phyloP scores from a whole-genome alignment of 371 early-diverging fungal species.

The Parasitella parasitica region DNA sequence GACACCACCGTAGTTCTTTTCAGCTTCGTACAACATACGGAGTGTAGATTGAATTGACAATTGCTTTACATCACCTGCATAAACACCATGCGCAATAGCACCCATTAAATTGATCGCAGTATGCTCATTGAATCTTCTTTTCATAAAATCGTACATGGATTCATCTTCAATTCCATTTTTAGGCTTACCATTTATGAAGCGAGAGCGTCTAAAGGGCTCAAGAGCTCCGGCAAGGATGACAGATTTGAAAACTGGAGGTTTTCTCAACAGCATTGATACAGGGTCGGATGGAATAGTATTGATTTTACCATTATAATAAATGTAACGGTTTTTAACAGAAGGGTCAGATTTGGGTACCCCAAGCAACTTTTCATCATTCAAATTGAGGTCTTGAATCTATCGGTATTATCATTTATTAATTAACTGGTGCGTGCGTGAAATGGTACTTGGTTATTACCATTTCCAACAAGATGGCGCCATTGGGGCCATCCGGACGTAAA shows the following conservation, averaged over 20 bases:
- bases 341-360: constrained; percentile 66
- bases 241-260: constrained; percentile 54
- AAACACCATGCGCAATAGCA: constrained; percentile 90
- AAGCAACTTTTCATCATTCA: constrained; percentile 38
- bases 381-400: constrained; percentile 23
- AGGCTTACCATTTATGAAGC: constrained; percentile 59
- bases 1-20: constrained; percentile 70
- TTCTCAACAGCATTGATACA: constrained; percentile 42
- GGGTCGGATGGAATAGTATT: constrained; percentile 62
- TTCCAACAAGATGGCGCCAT: constrained; percentile 75
- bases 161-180: constrained; percentile 41
- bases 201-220: constrained; percentile 70
- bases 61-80: constrained; percentile 81
- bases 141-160: constrained; percentile 63
- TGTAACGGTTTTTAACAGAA: constrained; percentile 80
- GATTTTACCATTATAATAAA: constrained; percentile 70
- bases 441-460: too few relatives aligned
- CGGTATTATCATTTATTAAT: too few relatives aligned
- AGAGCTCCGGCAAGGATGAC: constrained; percentile 43
- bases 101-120: constrained; percentile 62
- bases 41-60: constrained; percentile 79
- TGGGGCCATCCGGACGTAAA: constrained; percentile 74
- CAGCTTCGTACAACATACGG: constrained; percentile 63
- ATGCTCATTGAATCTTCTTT: constrained; percentile 70
- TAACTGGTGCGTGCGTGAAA: too few relatives aligned